phyloP scores from a whole-genome alignment of 2,329 filamentous ascomycete species.

The Cladosporium sp. region DNA sequence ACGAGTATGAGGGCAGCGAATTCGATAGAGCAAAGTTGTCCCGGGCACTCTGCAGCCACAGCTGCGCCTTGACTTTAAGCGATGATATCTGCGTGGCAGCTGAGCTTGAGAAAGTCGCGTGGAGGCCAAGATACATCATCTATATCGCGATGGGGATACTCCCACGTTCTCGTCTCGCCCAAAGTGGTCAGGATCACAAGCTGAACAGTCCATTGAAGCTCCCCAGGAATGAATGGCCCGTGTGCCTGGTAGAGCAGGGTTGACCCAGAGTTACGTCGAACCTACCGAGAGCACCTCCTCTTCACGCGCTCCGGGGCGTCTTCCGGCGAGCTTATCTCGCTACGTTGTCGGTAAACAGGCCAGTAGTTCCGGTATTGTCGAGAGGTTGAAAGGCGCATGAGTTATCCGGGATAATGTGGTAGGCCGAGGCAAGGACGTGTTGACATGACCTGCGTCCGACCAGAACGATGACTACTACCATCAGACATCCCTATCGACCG shows the following conservation, averaged over 20 bases:
- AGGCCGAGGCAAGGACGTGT: too few species aligned
- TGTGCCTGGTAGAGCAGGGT: too few species aligned
- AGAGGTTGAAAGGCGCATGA: too few species aligned
- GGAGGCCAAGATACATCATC: not conserved
- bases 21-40: slow-evolving; percentile 4
- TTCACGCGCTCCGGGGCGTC: not conserved
- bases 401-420: too few species aligned
- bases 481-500: too few species aligned
- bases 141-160: not conserved
- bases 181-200: too few species aligned
- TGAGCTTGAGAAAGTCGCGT: slow-evolving; percentile 2
- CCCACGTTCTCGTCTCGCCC: not conserved
- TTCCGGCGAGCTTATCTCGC: not conserved
- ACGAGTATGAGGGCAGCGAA: not conserved
- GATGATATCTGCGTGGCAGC: not conserved
- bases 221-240: not conserved
- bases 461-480: too few species aligned
- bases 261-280: too few species aligned
- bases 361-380: too few species aligned
- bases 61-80: slow-evolving; percentile 3
- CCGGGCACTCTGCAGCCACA: slow-evolving; percentile 1
- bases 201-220: too few species aligned
- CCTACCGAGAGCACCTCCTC: not conserved
- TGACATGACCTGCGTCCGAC: too few species aligned
- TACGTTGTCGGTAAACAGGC: not conserved